Base-by-base conservation (phyloP, 2,329 filamentous ascomycete genomes). In the Paramyrothecium sp. region DNA sequence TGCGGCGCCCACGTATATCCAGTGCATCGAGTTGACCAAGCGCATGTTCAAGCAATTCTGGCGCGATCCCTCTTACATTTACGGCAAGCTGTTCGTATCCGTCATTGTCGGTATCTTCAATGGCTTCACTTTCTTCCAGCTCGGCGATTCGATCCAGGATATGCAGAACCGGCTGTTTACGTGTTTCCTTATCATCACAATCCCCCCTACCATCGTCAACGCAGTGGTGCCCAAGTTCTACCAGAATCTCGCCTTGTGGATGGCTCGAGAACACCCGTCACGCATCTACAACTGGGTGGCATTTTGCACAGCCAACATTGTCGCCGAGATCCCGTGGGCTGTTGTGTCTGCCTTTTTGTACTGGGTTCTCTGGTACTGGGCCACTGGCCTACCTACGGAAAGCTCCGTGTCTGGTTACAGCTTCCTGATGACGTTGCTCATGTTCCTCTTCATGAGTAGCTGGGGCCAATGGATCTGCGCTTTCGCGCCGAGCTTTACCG, bases 401-500 rank as follows among this genome's bases (percentile, higher is more conserved):
- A 81, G 83, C 30, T 79, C 80, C 2, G 83, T 83, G 0, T 82
- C 88, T 0, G 90, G 90, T 17, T 93, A 92, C 69, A 83, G 88
- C 21, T 93, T 89, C 75, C 74, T 93, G 19, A 92, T 93, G 88
- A 84, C 83, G 0, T 75, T 92, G 67, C 79, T 92, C 1, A 92
- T 92, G 76, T 91, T 86, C 77, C 71, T 92, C 11, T 92, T 92
- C 80, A 83, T 87, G 69, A 82, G 81, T 30, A 86, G 79, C 62
- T 92, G 87, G 89, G 91, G 89, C 23, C 90, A 92, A 70, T 92
- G 89, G 89, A 91, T 94, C 63, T 89, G 87, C 62, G 90, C 91
- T 1, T 92, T 92, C 70, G 89, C 90, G 0, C 89, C 90, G 0
- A 87, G 80, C 33, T 91, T 91, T 74, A 51, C 49, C 23, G 49